Evolutionary conservation across 2,329 filamentous ascomycete genomes (phyloP).

Genomic region (Pseudocercospora musae): DNA sequence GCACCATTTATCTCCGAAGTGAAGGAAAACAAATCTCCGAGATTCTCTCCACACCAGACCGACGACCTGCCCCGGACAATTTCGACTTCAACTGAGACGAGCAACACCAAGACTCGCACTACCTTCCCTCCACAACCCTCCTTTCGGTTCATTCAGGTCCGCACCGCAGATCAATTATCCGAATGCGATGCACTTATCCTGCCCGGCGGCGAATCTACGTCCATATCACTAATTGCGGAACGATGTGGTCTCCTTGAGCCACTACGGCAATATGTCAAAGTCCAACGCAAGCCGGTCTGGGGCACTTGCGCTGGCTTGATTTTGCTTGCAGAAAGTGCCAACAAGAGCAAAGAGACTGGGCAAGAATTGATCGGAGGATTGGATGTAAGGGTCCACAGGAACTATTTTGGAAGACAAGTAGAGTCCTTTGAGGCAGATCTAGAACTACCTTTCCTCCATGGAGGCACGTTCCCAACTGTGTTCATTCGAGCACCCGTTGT

Average conservation of each 20-base stretch:
- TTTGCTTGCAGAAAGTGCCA: constrained; percentile 81
- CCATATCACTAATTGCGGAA: constrained; percentile 83
- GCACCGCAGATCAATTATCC: constrained; percentile 67
- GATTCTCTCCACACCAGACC: neutral
- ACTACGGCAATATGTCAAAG: constrained; percentile 83
- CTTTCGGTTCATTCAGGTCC: constrained; percentile 73
- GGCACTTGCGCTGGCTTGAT: constrained; percentile 96
- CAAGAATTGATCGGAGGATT: constrained; percentile 92
- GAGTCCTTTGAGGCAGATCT: constrained; percentile 83
- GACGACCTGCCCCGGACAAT: neutral
- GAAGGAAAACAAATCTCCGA: neutral
- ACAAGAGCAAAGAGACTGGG: constrained; percentile 82
- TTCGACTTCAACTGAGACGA: neutral
- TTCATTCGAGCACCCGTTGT: constrained; percentile 96
- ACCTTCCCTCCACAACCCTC: constrained; percentile 10
- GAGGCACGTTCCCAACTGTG: constrained; percentile 65
- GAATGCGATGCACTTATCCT: constrained; percentile 80
- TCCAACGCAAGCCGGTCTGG: constrained; percentile 79
- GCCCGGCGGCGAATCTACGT: constrained; percentile 91
- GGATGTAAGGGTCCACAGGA: constrained; percentile 84
- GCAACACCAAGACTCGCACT: neutral
- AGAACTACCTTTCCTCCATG: constrained; percentile 62
- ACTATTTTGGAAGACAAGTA: constrained; percentile 90
- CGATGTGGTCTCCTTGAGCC: constrained; percentile 79
- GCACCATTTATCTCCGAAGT: neutral